phyloP scores from a whole-genome alignment of 345 rosid genomes.

The Limnanthes douglasii region DNA sequence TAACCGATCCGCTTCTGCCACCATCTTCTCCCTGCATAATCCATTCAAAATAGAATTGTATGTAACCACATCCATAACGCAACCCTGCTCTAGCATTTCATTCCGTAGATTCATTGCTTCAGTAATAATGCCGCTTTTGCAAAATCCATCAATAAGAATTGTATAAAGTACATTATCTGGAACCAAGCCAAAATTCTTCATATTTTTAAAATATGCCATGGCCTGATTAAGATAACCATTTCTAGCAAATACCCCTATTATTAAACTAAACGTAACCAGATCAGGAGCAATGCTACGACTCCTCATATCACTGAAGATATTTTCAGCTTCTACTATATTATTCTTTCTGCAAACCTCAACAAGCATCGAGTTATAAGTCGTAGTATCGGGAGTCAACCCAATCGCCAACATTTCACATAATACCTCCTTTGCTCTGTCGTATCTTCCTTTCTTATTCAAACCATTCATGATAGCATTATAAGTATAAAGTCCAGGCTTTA shows the following conservation, averaged over 20 bases:
- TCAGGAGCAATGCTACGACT: constrained; percentile 34
- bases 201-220: constrained; percentile 25
- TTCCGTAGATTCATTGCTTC: constrained; percentile 54
- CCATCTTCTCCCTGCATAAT: constrained; percentile 54
- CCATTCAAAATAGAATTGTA: constrained; percentile 66
- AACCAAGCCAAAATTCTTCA: constrained; percentile 42
- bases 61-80: constrained; percentile 58
- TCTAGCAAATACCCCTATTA: constrained; percentile 33
- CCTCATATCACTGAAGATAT: constrained; percentile 39
- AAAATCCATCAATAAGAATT: constrained; percentile 60
- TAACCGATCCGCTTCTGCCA: constrained; percentile 46
- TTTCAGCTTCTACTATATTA: constrained; percentile 30
- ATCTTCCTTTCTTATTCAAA: constrained; percentile 35
- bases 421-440: constrained; percentile 43
- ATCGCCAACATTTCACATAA: constrained; percentile 35
- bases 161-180: constrained; percentile 62
- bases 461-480: constrained; percentile 56
- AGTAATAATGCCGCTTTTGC: constrained; percentile 32
- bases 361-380: constrained; percentile 54
- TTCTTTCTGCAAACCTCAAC: constrained; percentile 51
- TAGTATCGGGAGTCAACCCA: constrained; percentile 50
- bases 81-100: constrained; percentile 60
- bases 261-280: constrained; percentile 50
- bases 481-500: constrained; percentile 48
- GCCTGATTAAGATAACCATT: constrained; percentile 39